phyloP scores from a whole-genome alignment of 1,284 basidiomycete species.

The Hemileia vastatrix region DNA sequence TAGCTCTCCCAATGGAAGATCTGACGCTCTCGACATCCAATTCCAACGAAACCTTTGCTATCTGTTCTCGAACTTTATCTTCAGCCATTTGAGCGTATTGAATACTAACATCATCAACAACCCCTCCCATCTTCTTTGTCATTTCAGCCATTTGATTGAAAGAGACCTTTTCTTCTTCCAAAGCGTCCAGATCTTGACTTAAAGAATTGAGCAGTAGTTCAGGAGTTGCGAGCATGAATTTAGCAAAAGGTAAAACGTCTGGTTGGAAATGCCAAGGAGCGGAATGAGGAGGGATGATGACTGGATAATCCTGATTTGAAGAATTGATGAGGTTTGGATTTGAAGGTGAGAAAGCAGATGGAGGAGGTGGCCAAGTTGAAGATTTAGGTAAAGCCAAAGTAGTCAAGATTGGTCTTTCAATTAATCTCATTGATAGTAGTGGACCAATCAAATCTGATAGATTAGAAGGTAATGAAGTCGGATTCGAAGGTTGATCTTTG shows the following conservation, averaged over 20 bases:
- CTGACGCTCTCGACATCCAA: slow-evolving; percentile 54
- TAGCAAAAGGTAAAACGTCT: slow-evolving; percentile 76
- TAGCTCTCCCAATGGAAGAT: slow-evolving; percentile 50
- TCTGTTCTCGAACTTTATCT: slow-evolving; percentile 62
- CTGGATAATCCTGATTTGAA: too few relatives aligned
- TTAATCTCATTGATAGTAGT: slow-evolving; percentile 60
- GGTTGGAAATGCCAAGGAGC: slow-evolving; percentile 94
- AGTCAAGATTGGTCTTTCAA: slow-evolving; percentile 85
- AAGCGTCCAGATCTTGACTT: slow-evolving; percentile 61
- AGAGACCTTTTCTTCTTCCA: slow-evolving; percentile 62
- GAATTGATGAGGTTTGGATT: too few relatives aligned
- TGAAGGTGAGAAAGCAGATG: slow-evolving; percentile 55
- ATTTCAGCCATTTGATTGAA: too few relatives aligned
- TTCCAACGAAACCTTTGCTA: slow-evolving; percentile 62
- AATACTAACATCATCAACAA: slow-evolving; percentile 54
- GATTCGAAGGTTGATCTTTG: slow-evolving; percentile 5
- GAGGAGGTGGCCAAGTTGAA: slow-evolving; percentile 76
- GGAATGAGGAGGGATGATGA: slow-evolving; percentile 77
- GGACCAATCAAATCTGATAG: slow-evolving; percentile 48
- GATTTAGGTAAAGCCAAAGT: slow-evolving; percentile 91
- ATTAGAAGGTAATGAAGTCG: background rate
- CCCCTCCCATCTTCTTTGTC: slow-evolving; percentile 27
- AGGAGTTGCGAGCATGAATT: slow-evolving; percentile 93
- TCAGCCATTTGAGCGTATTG: slow-evolving; percentile 72
- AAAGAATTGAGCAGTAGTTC: slow-evolving; percentile 67